A percentile compares a stretch with the other conserved stretches of the same genome.
Evolutionary conservation across 1,139 yeast species (phyloP).

Genomic region (Candida sp.): DNA sequence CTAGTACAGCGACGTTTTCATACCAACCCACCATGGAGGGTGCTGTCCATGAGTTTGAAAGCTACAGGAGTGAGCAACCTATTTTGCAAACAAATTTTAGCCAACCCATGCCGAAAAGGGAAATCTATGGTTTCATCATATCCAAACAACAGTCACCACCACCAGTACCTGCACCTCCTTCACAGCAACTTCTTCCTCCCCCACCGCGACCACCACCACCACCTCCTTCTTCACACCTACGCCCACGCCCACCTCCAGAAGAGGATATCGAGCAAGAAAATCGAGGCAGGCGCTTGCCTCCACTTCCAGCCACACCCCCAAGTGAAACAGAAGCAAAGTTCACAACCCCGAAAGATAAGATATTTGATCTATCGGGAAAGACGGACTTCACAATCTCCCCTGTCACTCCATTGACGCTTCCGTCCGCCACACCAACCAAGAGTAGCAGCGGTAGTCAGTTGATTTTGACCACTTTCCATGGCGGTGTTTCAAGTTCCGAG

Average conservation of each 20-base stretch:
- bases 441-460: too few relatives aligned
- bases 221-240: too few relatives aligned
- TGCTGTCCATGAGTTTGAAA: background rate
- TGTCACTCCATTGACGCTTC: background rate
- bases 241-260: background rate
- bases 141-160: too few relatives aligned
- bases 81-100: background rate
- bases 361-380: background rate
- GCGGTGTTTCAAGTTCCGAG: background rate
- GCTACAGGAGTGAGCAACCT: background rate
- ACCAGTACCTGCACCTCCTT: background rate
- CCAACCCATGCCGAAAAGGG: background rate
- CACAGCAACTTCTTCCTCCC: background rate
- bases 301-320: background rate
- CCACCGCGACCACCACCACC: background rate
- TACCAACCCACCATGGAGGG: background rate
- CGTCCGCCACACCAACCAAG: background rate
- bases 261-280: background rate
- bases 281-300: background rate
- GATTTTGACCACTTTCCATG: too few relatives aligned
- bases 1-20: background rate
- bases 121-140: background rate
- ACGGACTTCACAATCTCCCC: background rate
- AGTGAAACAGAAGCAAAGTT: background rate
- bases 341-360: background rate